Percentiles rank a stretch among this genome's conserved stretches.
These are phyloP conservation scores for Pinus tabuliformis DNA, from an alignment of 75 land plant species.

Conservation along the genomic window DNA sequence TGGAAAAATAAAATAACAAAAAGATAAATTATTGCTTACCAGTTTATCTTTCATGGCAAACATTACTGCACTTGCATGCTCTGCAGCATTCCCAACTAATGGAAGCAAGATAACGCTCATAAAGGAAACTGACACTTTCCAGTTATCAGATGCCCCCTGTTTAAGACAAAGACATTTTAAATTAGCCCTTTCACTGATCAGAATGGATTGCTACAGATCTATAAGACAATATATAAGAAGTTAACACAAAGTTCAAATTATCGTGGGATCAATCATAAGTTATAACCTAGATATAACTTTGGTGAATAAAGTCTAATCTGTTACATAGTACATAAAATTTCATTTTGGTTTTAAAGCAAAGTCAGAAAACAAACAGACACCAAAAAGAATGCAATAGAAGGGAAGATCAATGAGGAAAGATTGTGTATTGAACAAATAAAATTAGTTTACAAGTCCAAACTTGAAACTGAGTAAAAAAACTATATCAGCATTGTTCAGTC, in stretches of 20 bases:
- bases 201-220: not conserved
- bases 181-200: not conserved
- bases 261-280: not conserved
- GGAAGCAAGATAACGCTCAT: conserved; percentile 96
- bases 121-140: conserved; percentile 82
- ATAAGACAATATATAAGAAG: not conserved
- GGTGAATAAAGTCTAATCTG: not conserved
- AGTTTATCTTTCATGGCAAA: conserved; percentile 98
- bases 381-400: not conserved
- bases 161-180: conserved; percentile 10
- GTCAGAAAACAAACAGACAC: not conserved
- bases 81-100: conserved; percentile 99
- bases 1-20: not conserved
- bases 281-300: not conserved
- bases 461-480: not conserved
- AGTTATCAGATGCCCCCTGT: conserved; percentile 84
- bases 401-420: not conserved
- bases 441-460: conserved; percentile 1
- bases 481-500: not conserved
- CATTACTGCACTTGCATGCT: conserved; percentile 98
- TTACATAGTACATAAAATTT: not conserved
- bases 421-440: not conserved
- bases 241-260: not conserved
- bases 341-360: not conserved
- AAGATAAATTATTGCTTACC: conserved; percentile 30